A percentile compares a stretch with the other conserved stretches of the same genome.
These are phyloP conservation scores for Moricandia moricandioides DNA, from an alignment of 345 rosid genomes.

Conservation along the genomic window DNA sequence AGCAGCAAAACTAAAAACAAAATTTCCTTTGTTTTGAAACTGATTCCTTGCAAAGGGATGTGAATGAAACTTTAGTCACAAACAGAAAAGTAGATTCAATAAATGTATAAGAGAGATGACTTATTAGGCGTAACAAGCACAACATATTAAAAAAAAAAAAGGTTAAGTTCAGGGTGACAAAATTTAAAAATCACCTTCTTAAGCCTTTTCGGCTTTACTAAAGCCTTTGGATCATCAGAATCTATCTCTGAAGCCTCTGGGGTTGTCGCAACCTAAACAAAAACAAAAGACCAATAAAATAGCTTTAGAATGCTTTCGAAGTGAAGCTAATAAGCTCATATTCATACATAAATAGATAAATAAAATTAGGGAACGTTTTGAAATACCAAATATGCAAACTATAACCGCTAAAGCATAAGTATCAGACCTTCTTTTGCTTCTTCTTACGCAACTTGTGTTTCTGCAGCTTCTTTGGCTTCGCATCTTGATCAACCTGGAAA, in stretches of 20 bases:
- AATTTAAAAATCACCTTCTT: background rate
- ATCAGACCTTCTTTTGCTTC: background rate
- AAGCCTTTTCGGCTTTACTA: background rate
- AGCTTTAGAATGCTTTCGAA: background rate
- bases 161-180: too few species aligned
- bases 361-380: background rate
- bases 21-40: background rate
- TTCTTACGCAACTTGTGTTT: background rate
- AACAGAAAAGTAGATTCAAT: too few species aligned
- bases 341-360: background rate
- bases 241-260: background rate
- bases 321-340: background rate
- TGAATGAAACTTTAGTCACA: too few species aligned
- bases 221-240: background rate
- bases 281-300: background rate
- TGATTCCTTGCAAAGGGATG: background rate
- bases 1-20: background rate
- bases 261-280: background rate
- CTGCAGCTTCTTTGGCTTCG: background rate
- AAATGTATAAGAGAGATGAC: too few species aligned
- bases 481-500: background rate
- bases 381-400: background rate
- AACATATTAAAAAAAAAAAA: too few species aligned
- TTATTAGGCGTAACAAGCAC: too few species aligned
- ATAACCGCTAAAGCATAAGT: background rate